phyloP scores from a whole-genome alignment of 2,329 filamentous ascomycete species.

The Rhytidhysteron rufulum region DNA sequence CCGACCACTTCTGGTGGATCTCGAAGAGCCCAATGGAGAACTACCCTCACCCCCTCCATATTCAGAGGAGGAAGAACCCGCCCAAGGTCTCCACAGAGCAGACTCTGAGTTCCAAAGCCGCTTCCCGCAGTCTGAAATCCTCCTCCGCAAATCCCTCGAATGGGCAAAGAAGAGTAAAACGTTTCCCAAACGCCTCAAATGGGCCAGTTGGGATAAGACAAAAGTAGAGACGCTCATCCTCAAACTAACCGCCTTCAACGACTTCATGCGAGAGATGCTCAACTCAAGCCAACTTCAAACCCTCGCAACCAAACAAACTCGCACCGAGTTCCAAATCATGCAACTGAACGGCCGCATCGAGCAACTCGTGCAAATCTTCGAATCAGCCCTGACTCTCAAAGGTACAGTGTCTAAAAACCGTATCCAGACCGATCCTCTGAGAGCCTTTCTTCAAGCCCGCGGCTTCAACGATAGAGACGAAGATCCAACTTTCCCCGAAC shows the following conservation, averaged over 20 bases:
- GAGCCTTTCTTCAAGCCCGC: slow-evolving; percentile 14
- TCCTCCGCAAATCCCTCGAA: slow-evolving; percentile 25
- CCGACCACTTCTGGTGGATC: slow-evolving; percentile 26
- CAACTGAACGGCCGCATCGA: slow-evolving; percentile 33
- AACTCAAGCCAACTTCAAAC: slow-evolving; percentile 24
- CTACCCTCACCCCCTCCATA: slow-evolving; percentile 14
- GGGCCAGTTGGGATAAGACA: slow-evolving; percentile 27
- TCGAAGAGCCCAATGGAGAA: slow-evolving; percentile 7
- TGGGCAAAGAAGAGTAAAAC: slow-evolving; percentile 24
- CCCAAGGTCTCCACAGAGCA: slow-evolving; percentile 7
- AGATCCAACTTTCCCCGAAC: slow-evolving; percentile 9
- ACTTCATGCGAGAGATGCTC: slow-evolving; percentile 34
- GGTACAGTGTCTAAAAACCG: slow-evolving; percentile 2
- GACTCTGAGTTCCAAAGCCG: slow-evolving; percentile 20
- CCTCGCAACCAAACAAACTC: slow-evolving; percentile 25
- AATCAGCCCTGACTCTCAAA: slow-evolving; percentile 16
- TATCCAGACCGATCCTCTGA: slow-evolving; percentile 9
- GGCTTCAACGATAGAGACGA: slow-evolving; percentile 19
- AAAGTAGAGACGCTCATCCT: slow-evolving; percentile 29
- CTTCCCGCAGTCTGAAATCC: slow-evolving; percentile 25
- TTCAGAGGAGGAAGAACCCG: slow-evolving; percentile 8
- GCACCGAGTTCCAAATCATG: slow-evolving; percentile 35
- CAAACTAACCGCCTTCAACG: slow-evolving; percentile 31
- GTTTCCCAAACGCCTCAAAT: slow-evolving; percentile 24
- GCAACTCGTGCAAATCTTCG: slow-evolving; percentile 32